These are phyloP conservation scores for Martensiomyces pterosporus DNA, from an alignment of 192 early-diverging fungal species.

Conservation along the genomic window DNA sequence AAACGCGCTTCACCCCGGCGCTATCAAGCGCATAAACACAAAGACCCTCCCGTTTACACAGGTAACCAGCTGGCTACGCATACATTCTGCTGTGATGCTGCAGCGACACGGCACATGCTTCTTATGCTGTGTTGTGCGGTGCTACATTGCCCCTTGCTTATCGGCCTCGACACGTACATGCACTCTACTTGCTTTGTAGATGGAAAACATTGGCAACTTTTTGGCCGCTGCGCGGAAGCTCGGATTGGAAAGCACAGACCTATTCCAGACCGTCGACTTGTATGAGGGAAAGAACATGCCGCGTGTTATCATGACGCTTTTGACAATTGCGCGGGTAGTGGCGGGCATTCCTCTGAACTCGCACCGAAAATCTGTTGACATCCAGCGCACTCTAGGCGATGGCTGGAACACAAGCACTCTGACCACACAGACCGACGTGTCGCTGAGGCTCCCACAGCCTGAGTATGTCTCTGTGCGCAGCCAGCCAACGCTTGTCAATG, in stretches of 20 bases:
- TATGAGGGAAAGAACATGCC: conserved; percentile 78
- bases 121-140: not conserved
- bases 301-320: conserved; percentile 69
- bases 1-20: conserved; percentile 71
- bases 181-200: conserved; percentile 46
- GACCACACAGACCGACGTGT: conserved; percentile 10
- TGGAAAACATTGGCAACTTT: conserved; percentile 81
- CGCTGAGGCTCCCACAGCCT: conserved; percentile 2
- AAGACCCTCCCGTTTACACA: conserved; percentile 72
- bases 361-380: conserved; percentile 28
- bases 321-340: conserved; percentile 64
- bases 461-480: conserved; percentile 25
- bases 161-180: not conserved
- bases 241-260: conserved; percentile 66
- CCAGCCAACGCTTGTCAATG: conserved; percentile 33
- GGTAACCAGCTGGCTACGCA: too few relatives aligned
- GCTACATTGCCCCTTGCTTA: not conserved
- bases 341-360: conserved; percentile 49
- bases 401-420: conserved; percentile 44
- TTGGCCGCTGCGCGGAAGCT: conserved; percentile 66
- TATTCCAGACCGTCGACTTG: conserved; percentile 78
- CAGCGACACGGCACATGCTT: too few relatives aligned
- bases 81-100: too few relatives aligned
- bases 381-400: conserved; percentile 27
- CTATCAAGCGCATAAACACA: conserved; percentile 66